Conservation (phyloP, 495 filamentous ascomycete species). For the Aspergillus taichungensis region DNA sequence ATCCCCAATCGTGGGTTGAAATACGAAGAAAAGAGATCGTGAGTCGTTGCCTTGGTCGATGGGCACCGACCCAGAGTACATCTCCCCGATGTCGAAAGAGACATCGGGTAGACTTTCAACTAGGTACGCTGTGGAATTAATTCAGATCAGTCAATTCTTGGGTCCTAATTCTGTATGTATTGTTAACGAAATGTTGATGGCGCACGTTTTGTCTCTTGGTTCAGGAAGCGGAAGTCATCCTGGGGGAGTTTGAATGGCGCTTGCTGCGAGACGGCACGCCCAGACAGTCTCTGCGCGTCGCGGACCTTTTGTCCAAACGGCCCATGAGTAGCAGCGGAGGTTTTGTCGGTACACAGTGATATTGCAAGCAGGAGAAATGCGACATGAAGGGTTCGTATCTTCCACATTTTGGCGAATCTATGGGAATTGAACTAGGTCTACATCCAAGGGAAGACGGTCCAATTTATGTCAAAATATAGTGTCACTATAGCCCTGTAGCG, state of each 20-base stretch:
- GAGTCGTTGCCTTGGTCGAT: conserved; percentile 49
- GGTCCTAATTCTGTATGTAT: not conserved
- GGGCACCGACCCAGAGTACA: conserved; percentile 65
- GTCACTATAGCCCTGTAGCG: too few species aligned
- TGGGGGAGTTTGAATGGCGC: conserved; percentile 7
- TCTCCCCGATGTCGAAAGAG: conserved; percentile 64
- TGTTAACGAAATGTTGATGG: not conserved
- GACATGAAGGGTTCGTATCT: not conserved
- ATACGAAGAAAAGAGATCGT: conserved; percentile 44
- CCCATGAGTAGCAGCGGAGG: conserved; percentile 20
- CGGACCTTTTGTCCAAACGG: conserved; percentile 53
- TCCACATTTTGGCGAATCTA: too few species aligned
- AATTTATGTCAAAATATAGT: too few species aligned
- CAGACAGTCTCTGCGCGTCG: conserved; percentile 73
- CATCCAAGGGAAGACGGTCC: too few species aligned
- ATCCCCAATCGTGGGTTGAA: conserved; percentile 36
- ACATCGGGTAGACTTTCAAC: conserved; percentile 67
- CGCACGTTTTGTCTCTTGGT: conserved; percentile 27
- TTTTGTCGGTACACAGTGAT: conserved; percentile 20
- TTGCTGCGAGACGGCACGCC: conserved; percentile 56
- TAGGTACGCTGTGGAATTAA: conserved; percentile 39
- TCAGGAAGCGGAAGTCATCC: conserved; percentile 30
- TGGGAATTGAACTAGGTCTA: too few species aligned
- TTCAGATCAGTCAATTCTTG: not conserved
- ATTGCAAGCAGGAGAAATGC: conserved; percentile 15